Evolutionary conservation across 495 filamentous ascomycete species (phyloP).

Genomic region (Penicillium antarcticum): DNA sequence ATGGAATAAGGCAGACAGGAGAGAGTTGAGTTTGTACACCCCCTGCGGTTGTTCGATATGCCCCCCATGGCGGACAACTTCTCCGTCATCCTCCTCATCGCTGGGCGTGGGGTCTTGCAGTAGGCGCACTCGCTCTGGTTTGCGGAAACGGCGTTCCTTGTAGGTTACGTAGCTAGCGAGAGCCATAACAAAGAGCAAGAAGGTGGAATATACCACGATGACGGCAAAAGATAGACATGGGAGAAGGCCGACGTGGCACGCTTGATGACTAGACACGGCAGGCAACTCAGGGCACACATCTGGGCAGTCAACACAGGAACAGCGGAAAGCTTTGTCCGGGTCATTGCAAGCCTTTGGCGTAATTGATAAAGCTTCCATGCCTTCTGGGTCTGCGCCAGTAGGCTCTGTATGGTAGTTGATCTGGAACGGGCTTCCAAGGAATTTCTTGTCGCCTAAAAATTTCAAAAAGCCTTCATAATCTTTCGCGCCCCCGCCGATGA

Average conservation of each 20-base stretch:
- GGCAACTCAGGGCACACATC: conserved; percentile 78
- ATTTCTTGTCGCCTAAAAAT: conserved; percentile 89
- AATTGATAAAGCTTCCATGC: conserved; percentile 65
- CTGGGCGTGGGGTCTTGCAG: conserved; percentile 78
- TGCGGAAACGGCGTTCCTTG: conserved; percentile 64
- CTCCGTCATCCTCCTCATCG: conserved; percentile 83
- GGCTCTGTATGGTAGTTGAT: conserved; percentile 80
- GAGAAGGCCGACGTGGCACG: conserved; percentile 79
- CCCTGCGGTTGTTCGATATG: conserved; percentile 65
- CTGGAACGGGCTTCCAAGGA: conserved; percentile 90
- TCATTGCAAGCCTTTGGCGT: conserved; percentile 82
- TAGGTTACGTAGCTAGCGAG: conserved; percentile 73
- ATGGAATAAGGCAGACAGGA: conserved; percentile 75
- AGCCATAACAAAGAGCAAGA: conserved; percentile 63
- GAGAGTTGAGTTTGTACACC: conserved; percentile 73
- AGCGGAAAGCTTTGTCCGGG: conserved; percentile 77
- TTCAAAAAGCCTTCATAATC: conserved; percentile 80
- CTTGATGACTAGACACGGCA: conserved; percentile 58
- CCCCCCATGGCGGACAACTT: conserved; percentile 67
- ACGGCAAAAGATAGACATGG: conserved; percentile 91
- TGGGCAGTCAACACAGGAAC: conserved; percentile 90
- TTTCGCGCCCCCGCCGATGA: conserved; percentile 94
- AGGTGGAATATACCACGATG: conserved; percentile 76
- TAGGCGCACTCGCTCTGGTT: conserved; percentile 77
- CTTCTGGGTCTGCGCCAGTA: conserved; percentile 43